Percentiles rank a stretch among this genome's conserved stretches.
phyloP scores from a whole-genome alignment of 257 asterid species.

The Echium plantagineum region DNA sequence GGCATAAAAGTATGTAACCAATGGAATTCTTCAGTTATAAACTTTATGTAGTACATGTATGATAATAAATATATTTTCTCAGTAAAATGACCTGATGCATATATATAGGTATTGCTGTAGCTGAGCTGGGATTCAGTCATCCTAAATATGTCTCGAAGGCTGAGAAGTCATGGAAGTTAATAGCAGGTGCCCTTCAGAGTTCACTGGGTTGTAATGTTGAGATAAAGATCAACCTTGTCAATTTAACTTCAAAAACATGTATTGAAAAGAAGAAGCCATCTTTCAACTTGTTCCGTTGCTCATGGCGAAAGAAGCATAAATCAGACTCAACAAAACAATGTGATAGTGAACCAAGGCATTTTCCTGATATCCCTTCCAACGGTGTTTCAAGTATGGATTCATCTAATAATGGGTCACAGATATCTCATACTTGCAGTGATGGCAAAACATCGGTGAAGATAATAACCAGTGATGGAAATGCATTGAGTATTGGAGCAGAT shows the following conservation, averaged over 20 bases:
- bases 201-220: constrained; percentile 61
- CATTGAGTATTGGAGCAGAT: constrained; percentile 30
- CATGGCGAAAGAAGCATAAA: constrained; percentile 36
- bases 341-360: constrained; percentile 34
- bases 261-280: constrained; percentile 27
- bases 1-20: too few relatives aligned
- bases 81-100: neutral
- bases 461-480: constrained; percentile 50
- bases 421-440: constrained; percentile 38
- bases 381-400: constrained; percentile 32
- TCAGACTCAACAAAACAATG: constrained; percentile 34
- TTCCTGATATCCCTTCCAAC: constrained; percentile 25
- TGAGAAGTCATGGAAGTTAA: constrained; percentile 74
- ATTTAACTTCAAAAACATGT: constrained; percentile 15
- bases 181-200: constrained; percentile 64
- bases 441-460: constrained; percentile 32
- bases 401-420: constrained; percentile 47
- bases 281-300: constrained; percentile 55
- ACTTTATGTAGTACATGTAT: neutral
- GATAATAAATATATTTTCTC: neutral
- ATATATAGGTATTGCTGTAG: constrained; percentile 55
- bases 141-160: constrained; percentile 57
- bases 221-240: constrained; percentile 43
- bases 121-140: constrained; percentile 56
- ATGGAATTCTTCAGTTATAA: neutral